Evolutionary conservation across 1,139 yeast genomes (phyloP).

Genomic region (Yarrowia galli): DNA sequence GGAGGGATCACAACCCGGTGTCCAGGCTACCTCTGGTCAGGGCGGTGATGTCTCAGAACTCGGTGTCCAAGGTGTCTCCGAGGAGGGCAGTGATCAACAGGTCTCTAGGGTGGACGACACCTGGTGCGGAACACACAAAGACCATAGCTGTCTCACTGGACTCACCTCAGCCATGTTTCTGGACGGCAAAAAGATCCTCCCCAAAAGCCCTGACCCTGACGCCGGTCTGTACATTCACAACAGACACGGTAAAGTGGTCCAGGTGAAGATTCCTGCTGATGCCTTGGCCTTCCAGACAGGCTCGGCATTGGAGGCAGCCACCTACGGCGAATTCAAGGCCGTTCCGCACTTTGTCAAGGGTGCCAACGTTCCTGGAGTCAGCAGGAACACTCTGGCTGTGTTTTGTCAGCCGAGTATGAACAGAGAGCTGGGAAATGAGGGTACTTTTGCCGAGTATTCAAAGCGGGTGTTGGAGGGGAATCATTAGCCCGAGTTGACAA

Average conservation of each 20-base stretch:
- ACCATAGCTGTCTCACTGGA: slow-evolving; percentile 70
- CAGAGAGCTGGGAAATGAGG: slow-evolving; percentile 56
- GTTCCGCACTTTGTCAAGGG: slow-evolving; percentile 69
- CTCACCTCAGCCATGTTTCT: slow-evolving; percentile 63
- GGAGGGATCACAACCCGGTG: too few relatives aligned
- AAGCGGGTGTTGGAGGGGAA: slow-evolving; percentile 44
- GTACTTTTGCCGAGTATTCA: slow-evolving; percentile 62
- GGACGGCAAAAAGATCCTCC: slow-evolving; percentile 50
- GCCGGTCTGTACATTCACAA: slow-evolving; percentile 64
- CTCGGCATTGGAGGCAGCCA: slow-evolving; percentile 63
- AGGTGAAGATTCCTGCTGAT: slow-evolving; percentile 63
- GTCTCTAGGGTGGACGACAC: slow-evolving; percentile 42
- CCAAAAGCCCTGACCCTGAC: slow-evolving; percentile 55
- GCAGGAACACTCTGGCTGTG: slow-evolving; percentile 67
- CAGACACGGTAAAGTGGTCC: slow-evolving; percentile 57
- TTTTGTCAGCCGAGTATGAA: slow-evolving; percentile 69
- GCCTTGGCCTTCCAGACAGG: slow-evolving; percentile 73
- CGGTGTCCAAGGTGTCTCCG: too few relatives aligned
- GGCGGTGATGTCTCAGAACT: too few relatives aligned
- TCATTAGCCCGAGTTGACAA: too few relatives aligned
- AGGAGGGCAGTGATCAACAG: too few relatives aligned
- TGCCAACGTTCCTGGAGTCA: slow-evolving; percentile 50
- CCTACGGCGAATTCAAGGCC: slow-evolving; percentile 61
- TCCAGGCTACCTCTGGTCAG: too few relatives aligned
- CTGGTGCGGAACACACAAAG: slow-evolving; percentile 74